Percentiles rank a stretch among this genome's conserved stretches.
Evolutionary conservation across 2,329 filamentous ascomycete species (phyloP).

Genomic region (Truncatella angustata): DNA sequence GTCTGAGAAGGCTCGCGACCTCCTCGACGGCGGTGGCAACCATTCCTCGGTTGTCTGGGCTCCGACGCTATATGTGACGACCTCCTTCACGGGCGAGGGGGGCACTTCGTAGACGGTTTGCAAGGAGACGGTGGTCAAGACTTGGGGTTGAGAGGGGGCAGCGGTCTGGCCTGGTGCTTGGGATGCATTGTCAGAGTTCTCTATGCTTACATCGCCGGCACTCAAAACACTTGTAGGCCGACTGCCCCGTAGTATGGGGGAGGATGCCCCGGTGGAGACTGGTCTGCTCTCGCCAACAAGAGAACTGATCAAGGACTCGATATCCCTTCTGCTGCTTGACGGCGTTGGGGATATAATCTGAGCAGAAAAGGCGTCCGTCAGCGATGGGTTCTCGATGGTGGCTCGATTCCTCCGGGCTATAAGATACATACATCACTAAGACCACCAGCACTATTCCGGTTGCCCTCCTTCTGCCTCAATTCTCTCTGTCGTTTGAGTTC

Average conservation of each 20-base stretch:
- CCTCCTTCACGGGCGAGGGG: slow-evolving; percentile 73
- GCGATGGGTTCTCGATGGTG: too few species aligned
- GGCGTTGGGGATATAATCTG: slow-evolving; percentile 70
- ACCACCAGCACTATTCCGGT: slow-evolving; percentile 67
- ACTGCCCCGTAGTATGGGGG: slow-evolving; percentile 68
- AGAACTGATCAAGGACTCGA: slow-evolving; percentile 82
- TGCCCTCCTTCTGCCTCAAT: slow-evolving; percentile 72
- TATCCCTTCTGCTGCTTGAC: slow-evolving; percentile 68
- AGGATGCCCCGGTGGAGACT: slow-evolving; percentile 62
- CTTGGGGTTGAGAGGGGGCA: slow-evolving; percentile 53
- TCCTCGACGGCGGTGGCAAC: slow-evolving; percentile 52
- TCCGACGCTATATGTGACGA: slow-evolving; percentile 95
- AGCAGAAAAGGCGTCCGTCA: neutral
- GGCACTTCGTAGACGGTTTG: slow-evolving; percentile 80
- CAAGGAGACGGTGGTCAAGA: slow-evolving; percentile 70
- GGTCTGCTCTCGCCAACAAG: slow-evolving; percentile 78
- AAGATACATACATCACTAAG: slow-evolving; percentile 63
- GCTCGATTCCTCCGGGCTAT: too few species aligned
- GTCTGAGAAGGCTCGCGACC: slow-evolving; percentile 53
- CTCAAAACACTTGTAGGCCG: slow-evolving; percentile 85
- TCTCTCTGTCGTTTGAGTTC: slow-evolving; percentile 94
- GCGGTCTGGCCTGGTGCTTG: slow-evolving; percentile 31
- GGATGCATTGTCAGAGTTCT: slow-evolving; percentile 60
- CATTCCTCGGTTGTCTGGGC: slow-evolving; percentile 86
- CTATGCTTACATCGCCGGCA: slow-evolving; percentile 75